phyloP scores from a whole-genome alignment of 306 rosid species.

The Quercus suber region DNA sequence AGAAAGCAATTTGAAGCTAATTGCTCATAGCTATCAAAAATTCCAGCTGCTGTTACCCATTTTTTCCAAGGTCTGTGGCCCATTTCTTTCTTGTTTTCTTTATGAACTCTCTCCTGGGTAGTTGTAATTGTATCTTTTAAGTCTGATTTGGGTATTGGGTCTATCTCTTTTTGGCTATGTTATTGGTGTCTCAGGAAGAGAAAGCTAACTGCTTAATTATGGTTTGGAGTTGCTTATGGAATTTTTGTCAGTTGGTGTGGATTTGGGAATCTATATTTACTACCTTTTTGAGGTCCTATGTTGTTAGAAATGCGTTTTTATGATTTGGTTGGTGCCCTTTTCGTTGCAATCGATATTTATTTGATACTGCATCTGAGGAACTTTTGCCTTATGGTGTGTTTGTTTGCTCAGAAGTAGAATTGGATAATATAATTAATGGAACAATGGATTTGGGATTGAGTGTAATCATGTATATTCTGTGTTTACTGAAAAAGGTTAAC shows the following conservation, averaged over 20 bases:
- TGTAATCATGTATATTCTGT: neutral
- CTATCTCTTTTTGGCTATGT: neutral
- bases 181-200: neutral
- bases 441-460: conserved; percentile 7
- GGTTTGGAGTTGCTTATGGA: conserved; percentile 22
- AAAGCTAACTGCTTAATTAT: neutral
- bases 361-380: conserved; percentile 15
- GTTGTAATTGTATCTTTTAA: conserved; percentile 8
- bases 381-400: conserved; percentile 24
- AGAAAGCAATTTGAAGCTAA: conserved; percentile 25
- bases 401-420: conserved; percentile 21
- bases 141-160: conserved; percentile 3
- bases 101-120: neutral
- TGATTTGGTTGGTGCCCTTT: conserved; percentile 19
- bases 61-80: conserved; percentile 37
- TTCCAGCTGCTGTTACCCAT: conserved; percentile 11
- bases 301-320: conserved; percentile 1
- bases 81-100: neutral
- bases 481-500: conserved; percentile 24
- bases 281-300: conserved; percentile 5
- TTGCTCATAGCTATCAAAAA: neutral
- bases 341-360: conserved; percentile 14
- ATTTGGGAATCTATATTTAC: conserved; percentile 18
- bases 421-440: conserved; percentile 18
- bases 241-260: conserved; percentile 3